These are phyloP conservation scores for Jaltomata sinuosa DNA, from an alignment of 257 asterid genomes.

Conservation along the genomic window DNA sequence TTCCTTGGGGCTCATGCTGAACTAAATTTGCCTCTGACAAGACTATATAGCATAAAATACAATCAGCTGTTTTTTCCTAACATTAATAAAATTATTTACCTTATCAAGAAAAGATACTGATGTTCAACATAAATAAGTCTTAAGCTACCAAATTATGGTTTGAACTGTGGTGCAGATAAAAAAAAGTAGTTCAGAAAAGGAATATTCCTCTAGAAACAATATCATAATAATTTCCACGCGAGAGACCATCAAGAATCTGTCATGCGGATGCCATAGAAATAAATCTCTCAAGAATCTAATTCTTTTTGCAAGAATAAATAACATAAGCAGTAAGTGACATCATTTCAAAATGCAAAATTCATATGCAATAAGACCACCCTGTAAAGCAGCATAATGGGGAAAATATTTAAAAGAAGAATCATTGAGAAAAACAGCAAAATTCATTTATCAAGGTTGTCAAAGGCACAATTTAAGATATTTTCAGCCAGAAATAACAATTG, in stretches of 20 bases:
- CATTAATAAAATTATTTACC: background rate
- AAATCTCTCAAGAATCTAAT: background rate
- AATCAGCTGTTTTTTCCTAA: background rate
- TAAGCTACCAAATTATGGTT: background rate
- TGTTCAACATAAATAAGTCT: background rate
- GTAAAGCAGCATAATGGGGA: background rate
- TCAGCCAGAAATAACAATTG: constrained; percentile 17
- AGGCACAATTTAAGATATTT: constrained; percentile 8
- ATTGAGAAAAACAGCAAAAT: background rate
- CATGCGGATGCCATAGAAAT: background rate
- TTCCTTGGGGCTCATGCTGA: background rate
- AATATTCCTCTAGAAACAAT: background rate
- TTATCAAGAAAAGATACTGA: background rate
- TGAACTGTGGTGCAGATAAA: background rate
- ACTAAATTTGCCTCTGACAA: background rate
- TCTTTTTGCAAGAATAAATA: background rate
- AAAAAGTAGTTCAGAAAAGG: background rate
- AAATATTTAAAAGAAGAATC: background rate
- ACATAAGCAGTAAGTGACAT: background rate
- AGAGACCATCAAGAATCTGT: background rate
- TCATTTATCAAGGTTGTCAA: constrained; percentile 6
- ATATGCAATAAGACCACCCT: background rate
- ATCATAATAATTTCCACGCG: background rate
- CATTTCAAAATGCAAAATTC: background rate
- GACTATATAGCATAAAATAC: background rate